Evolutionary conservation across 2,329 filamentous ascomycete species (phyloP).

Genomic region (Phaeoacremonium minimum): DNA sequence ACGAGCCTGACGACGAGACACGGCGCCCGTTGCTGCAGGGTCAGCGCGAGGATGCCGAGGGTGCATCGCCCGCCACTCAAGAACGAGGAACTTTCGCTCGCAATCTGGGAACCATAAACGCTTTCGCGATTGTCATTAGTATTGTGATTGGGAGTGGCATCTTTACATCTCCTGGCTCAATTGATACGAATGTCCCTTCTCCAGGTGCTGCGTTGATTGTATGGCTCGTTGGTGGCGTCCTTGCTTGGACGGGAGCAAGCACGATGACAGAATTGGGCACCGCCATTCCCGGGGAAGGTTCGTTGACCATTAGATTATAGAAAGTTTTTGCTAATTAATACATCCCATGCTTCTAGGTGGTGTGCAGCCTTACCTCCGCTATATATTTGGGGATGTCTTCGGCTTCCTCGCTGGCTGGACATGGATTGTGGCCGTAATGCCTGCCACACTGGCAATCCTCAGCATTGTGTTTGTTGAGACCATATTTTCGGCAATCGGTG

Average conservation of each 20-base stretch:
- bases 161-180: constrained; percentile 59
- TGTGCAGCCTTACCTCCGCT: constrained; percentile 57
- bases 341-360: constrained; percentile 45
- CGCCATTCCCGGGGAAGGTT: constrained; percentile 56
- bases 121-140: constrained; percentile 57
- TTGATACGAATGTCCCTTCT: constrained; percentile 60
- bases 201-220: constrained; percentile 53
- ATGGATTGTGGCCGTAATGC: constrained; percentile 62
- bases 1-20: too few species aligned
- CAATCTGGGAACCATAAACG: constrained; percentile 42
- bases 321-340: neutral
- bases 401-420: constrained; percentile 64
- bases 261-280: constrained; percentile 61
- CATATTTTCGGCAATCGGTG: constrained; percentile 47
- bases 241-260: constrained; percentile 61
- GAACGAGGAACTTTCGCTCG: constrained; percentile 27
- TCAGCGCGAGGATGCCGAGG: constrained; percentile 3
- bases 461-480: constrained; percentile 61
- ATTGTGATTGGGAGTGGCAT: constrained; percentile 63
- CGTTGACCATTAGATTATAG: constrained; percentile 7
- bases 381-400: constrained; percentile 56
- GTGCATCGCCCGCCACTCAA: too few species aligned
- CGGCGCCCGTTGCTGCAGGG: neutral
- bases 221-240: constrained; percentile 56
- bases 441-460: constrained; percentile 59